These are phyloP conservation scores for Pyricularia grisea DNA, from an alignment of 2,329 filamentous ascomycete species.

Conservation along the genomic window DNA sequence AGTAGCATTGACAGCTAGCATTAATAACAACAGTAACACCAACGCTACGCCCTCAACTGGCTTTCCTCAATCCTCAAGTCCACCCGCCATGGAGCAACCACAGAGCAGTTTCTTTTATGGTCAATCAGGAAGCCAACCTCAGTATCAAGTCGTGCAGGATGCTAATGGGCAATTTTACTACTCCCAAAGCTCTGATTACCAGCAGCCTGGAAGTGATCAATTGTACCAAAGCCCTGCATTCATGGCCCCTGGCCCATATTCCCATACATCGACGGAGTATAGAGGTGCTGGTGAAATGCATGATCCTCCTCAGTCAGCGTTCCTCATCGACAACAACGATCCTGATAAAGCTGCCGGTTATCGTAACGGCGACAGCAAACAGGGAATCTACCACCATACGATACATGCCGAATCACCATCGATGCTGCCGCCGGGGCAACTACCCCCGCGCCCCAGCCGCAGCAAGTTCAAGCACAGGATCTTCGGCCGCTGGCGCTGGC, in stretches of 20 bases:
- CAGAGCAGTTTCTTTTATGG: not conserved
- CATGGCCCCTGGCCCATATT: not conserved
- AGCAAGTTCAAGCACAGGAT: not conserved
- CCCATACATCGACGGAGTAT: not conserved
- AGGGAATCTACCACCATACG: not conserved
- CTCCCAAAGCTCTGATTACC: not conserved
- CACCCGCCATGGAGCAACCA: not conserved
- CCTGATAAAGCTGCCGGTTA: not conserved
- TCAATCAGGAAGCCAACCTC: not conserved
- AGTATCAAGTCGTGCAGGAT: not conserved
- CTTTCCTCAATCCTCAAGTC: not conserved
- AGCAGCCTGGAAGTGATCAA: not conserved
- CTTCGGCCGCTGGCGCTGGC: constrained; percentile 8
- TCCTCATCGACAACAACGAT: not conserved
- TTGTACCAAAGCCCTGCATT: not conserved
- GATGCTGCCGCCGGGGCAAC: not conserved
- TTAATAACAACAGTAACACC: not conserved
- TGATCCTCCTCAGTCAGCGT: not conserved
- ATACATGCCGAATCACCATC: not conserved
- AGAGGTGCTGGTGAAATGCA: not conserved
- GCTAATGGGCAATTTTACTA: not conserved
- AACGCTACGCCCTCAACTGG: not conserved
- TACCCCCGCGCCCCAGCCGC: not conserved
- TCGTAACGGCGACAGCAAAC: not conserved
- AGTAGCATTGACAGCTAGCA: not conserved